Base-by-base conservation (phyloP, 1,284 basidiomycete species). In the Malassezia sympodialis region DNA sequence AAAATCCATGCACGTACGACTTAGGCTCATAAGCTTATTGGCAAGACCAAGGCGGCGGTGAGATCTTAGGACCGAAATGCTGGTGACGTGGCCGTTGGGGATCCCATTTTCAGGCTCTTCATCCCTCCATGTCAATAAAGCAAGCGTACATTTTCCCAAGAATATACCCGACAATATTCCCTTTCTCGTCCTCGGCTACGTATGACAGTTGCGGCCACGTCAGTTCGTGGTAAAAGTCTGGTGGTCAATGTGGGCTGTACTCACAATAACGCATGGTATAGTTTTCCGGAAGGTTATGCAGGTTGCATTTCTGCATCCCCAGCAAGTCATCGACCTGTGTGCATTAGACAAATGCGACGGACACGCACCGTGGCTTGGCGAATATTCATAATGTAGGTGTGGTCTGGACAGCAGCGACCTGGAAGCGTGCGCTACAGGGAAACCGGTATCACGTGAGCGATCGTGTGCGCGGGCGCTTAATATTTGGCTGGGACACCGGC, bases 121-220 rank as follows among this genome's bases (percentile, higher is more conserved):
- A 40, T 73, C 71, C 62, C 62, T 65, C 14, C 17, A 31, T 8
- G 50, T 53, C 26, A 44, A 37, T 30, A 11, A 8, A n/a, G 12
- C 4, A 39, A 27, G 11, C 34, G 15, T 44, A 63, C 91, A 96
- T 91, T 76, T 93, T 93, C 0, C 88, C 89, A 11, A 96, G 78
- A 23, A 96, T 90, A 75, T 96, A 96, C 21, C 91, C 91, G 1
- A 96, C 89, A 44, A 96, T 84, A 47, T 87, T 80, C 0, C 90
- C 89, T 68, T 84, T 84, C 58, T 84, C 81, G 68, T 93, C 88
- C 70, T 93, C 89, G 0, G 90, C 91, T 17, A 96, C 89, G 72
- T 87, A 96, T 2, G 89, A 93, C 21, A 96, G 80, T 62, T 89
- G 84, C 1, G 91, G 91, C 91, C 91, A 96, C 8, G 85, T 89